Percentiles rank a stretch among this genome's conserved stretches.
These are phyloP conservation scores for Neurospora intermedia DNA, from an alignment of 495 filamentous ascomycete genomes.

Conservation along the genomic window DNA sequence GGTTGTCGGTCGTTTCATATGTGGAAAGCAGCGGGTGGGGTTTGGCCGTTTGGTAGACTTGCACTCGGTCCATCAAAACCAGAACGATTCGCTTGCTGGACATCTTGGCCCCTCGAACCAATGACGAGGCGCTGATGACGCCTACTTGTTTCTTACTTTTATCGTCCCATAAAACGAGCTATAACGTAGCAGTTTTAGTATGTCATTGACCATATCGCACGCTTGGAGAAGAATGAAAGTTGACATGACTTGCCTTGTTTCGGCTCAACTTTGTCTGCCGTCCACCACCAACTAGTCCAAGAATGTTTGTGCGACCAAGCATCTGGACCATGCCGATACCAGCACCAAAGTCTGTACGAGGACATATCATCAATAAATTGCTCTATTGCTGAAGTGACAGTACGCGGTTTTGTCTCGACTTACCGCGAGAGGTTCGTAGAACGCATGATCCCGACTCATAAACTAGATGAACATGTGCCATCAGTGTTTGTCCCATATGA, in stretches of 20 bases:
- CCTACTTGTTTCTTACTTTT: slow-evolving; percentile 62
- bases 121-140: slow-evolving; percentile 38
- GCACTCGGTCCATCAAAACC: slow-evolving; percentile 69
- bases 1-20: slow-evolving; percentile 84
- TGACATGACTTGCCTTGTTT: slow-evolving; percentile 57
- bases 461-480: slow-evolving; percentile 36
- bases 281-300: slow-evolving; percentile 86
- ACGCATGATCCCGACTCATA: slow-evolving; percentile 70
- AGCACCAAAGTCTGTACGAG: slow-evolving; percentile 61
- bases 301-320: slow-evolving; percentile 78
- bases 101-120: slow-evolving; percentile 70
- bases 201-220: not conserved
- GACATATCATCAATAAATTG: not conserved
- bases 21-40: slow-evolving; percentile 60
- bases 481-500: slow-evolving; percentile 3
- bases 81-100: slow-evolving; percentile 72
- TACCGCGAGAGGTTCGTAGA: slow-evolving; percentile 48
- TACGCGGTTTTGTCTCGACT: not conserved
- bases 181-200: not conserved
- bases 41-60: slow-evolving; percentile 70
- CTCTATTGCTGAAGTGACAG: not conserved
- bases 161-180: slow-evolving; percentile 91
- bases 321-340: slow-evolving; percentile 78
- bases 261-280: slow-evolving; percentile 74
- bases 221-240: slow-evolving; percentile 1